Evolutionary conservation across 257 asterid genomes (phyloP).

Genomic region (Striga asiatica): DNA sequence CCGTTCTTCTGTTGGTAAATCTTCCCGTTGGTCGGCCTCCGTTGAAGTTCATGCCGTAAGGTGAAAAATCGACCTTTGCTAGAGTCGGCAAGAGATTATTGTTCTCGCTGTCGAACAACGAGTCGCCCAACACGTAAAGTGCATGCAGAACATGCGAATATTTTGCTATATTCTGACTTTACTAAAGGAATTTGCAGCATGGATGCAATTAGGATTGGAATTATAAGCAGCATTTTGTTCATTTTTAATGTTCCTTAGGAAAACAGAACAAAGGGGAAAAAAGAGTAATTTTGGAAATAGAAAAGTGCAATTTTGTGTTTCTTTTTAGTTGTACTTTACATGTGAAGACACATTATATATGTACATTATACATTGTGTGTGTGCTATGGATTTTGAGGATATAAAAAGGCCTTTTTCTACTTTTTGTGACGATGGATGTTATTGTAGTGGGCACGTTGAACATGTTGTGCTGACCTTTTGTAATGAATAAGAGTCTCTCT

Average conservation of each 20-base stretch:
- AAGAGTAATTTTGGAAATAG: no score
- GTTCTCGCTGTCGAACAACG: slow-evolving; percentile 56
- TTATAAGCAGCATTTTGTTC: no score
- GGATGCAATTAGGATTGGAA: not conserved
- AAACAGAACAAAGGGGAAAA: no score
- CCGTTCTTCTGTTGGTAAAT: slow-evolving; percentile 59
- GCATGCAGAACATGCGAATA: slow-evolving; percentile 43
- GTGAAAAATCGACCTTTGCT: slow-evolving; percentile 41
- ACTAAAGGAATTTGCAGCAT: not conserved
- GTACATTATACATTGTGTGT: no score
- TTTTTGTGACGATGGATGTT: no score
- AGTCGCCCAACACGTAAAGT: slow-evolving; percentile 58
- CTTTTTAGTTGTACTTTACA: no score
- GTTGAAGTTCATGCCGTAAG: slow-evolving; percentile 47
- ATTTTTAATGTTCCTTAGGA: no score
- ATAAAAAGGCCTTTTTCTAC: not conserved
- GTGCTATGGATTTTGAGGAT: no score
- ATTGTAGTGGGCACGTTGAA: not conserved
- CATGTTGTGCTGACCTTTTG: slow-evolving; percentile 1
- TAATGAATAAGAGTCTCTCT: not conserved
- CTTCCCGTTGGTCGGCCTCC: slow-evolving; percentile 59
- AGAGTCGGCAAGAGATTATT: slow-evolving; percentile 48
- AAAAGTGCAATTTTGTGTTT: no score
- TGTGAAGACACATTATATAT: no score
- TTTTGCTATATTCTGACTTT: slow-evolving; percentile 1